These are phyloP conservation scores for Saururus chinensis DNA, from an alignment of 164 flowering plant genomes.

Conservation along the genomic window DNA sequence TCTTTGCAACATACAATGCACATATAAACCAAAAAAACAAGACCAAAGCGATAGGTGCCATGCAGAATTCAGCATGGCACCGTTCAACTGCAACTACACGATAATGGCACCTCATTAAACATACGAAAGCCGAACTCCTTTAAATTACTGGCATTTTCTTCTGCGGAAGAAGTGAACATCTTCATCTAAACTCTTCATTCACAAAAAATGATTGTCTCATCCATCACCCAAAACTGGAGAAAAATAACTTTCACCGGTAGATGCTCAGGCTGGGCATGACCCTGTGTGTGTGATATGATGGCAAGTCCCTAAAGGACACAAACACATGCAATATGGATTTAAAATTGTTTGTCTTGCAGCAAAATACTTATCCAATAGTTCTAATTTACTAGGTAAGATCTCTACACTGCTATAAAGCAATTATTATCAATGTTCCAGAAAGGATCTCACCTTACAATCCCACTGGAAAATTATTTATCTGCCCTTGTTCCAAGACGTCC, in stretches of 20 bases:
- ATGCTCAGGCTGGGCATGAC: background rate
- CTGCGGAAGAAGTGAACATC: background rate
- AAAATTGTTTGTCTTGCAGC: background rate
- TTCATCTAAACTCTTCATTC: background rate
- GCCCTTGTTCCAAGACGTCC: slow-evolving; percentile 76
- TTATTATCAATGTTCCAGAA: too few species aligned
- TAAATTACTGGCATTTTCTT: too few species aligned
- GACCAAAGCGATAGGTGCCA: background rate
- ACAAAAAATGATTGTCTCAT: background rate
- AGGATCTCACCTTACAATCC: slow-evolving; percentile 14
- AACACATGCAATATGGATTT: background rate
- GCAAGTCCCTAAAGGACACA: background rate
- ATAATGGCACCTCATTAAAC: background rate
- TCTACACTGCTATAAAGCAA: too few species aligned
- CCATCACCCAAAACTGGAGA: background rate
- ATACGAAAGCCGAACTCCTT: background rate
- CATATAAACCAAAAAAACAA: background rate
- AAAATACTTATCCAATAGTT: too few species aligned
- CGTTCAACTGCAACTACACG: background rate
- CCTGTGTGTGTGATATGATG: background rate
- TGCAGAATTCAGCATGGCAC: background rate
- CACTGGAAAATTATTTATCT: slow-evolving; percentile 52
- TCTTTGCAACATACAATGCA: background rate
- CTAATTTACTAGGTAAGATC: too few species aligned
- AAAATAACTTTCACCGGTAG: background rate